These are phyloP conservation scores for Calonectria hawksworthii DNA, from an alignment of 2,329 filamentous ascomycete genomes.

Conservation along the genomic window DNA sequence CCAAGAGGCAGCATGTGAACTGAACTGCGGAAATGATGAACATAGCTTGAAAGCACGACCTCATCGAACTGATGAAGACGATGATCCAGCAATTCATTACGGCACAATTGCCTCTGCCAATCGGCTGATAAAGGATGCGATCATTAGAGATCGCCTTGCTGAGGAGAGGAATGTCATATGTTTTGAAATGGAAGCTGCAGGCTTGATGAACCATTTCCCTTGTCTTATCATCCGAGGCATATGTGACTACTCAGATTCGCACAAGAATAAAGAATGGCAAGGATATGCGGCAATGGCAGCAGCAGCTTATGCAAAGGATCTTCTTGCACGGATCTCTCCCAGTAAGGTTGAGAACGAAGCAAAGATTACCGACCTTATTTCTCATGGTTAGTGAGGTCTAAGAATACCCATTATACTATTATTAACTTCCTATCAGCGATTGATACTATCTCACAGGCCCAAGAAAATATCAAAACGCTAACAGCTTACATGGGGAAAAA, in stretches of 20 bases:
- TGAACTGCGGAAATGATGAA: background rate
- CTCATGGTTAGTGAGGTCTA: background rate
- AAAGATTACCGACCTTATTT: background rate
- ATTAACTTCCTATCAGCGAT: background rate
- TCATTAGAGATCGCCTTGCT: background rate
- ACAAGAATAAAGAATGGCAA: background rate
- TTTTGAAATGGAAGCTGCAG: background rate
- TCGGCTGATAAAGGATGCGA: background rate
- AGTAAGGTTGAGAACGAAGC: background rate
- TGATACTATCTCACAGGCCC: background rate
- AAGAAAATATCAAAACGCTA: background rate
- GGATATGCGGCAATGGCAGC: background rate
- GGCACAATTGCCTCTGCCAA: background rate
- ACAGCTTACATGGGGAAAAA: background rate
- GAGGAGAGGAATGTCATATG: background rate
- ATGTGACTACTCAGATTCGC: background rate
- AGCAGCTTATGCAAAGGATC: background rate
- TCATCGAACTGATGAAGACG: background rate
- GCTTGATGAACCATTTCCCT: conserved; percentile 11
- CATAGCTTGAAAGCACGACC: background rate
- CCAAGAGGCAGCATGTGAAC: background rate
- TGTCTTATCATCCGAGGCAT: background rate
- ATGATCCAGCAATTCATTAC: background rate
- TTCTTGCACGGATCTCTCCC: background rate
- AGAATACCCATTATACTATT: background rate